Evolutionary conservation across 2,329 filamentous ascomycete species (phyloP), one percentile per base, ranked within the genome.

Genomic region (Aspergillus amoenus): DNA sequence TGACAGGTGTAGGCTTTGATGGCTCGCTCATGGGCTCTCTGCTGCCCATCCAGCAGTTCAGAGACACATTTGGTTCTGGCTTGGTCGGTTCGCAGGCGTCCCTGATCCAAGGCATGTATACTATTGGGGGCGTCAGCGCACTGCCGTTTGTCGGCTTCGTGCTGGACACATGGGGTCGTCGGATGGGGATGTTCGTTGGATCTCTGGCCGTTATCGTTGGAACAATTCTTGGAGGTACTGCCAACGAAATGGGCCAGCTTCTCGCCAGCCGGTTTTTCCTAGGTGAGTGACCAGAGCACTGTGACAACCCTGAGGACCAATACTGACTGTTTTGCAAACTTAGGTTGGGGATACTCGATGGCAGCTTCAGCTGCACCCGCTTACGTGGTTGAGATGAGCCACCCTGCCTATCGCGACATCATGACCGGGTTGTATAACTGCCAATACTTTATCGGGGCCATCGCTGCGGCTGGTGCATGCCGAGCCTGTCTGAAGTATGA

Each of bases 381-480:
- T n/a, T 88, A 87, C 66, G 82, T 83, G 15, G 82, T 84, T 44
- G 86, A 89, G 68, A 78, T 86, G 55, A 79, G 84, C 1, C 86
- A 88, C 64, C 86, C 86, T 1, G 80, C 82, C 2, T 85, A 84
- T 68, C 80, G 86, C 59, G 85, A 84, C 41, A 76, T 84, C 21
- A 76, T 86, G 62, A 86, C 84, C 0, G 86, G 84, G 42, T 79
- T 87, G 61, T 84, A 78, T 68, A 83, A 82, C 62, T 76, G 74
- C 4, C 78, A 78, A 60, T 80, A 77, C 76, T 78, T 76, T 60
- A 71, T 78, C 13, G 85, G 72, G n/a, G 67, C 70, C 2, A 85
- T 86, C 47, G 74, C 84, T 5, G 82, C 84, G 2, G 78, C 77
- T 9, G 83, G 82, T 71, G 78, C 79, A 3, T 78, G 82, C 3